These are phyloP conservation scores for Naumovozyma baii DNA, from an alignment of 805 yeast species.

Conservation along the genomic window DNA sequence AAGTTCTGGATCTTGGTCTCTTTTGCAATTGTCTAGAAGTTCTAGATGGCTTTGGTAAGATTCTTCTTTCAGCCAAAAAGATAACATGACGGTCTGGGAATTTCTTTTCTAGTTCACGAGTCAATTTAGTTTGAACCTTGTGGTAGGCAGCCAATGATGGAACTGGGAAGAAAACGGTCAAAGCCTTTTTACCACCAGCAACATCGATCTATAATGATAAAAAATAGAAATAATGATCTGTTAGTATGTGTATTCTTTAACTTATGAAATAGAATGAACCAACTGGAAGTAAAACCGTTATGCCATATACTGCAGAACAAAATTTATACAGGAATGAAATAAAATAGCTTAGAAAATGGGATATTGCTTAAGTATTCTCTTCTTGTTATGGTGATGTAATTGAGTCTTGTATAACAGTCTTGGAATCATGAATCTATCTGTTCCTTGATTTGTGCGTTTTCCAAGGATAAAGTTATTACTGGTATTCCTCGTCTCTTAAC, in stretches of 20 bases:
- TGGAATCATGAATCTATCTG: too few relatives aligned
- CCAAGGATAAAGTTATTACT: too few relatives aligned
- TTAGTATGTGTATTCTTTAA: background rate
- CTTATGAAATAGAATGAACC: too few relatives aligned
- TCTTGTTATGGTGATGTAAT: too few relatives aligned
- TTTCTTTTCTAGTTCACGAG: conserved; percentile 99
- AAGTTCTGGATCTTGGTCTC: conserved; percentile 99
- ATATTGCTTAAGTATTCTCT: too few relatives aligned
- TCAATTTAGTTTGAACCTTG: conserved; percentile 93
- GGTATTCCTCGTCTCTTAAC: too few relatives aligned
- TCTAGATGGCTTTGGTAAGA: conserved; percentile 98
- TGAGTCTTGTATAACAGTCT: too few relatives aligned
- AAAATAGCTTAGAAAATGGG: too few relatives aligned
- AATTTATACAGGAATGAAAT: too few relatives aligned
- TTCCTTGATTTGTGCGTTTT: too few relatives aligned
- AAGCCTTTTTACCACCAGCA: conserved; percentile 96
- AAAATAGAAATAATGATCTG: conserved; percentile 8
- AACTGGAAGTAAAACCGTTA: too few relatives aligned
- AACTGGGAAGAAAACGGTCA: conserved; percentile 96
- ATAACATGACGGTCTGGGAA: conserved; percentile 99
- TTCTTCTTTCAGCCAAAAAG: conserved; percentile 98
- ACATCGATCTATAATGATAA: conserved; percentile 58
- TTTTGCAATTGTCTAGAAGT: conserved; percentile 87
- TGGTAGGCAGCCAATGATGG: conserved; percentile 89
- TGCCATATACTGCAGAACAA: too few relatives aligned